These are phyloP conservation scores for Mrakia blollopis DNA, from an alignment of 768 basidiomycete species.

Conservation along the genomic window DNA sequence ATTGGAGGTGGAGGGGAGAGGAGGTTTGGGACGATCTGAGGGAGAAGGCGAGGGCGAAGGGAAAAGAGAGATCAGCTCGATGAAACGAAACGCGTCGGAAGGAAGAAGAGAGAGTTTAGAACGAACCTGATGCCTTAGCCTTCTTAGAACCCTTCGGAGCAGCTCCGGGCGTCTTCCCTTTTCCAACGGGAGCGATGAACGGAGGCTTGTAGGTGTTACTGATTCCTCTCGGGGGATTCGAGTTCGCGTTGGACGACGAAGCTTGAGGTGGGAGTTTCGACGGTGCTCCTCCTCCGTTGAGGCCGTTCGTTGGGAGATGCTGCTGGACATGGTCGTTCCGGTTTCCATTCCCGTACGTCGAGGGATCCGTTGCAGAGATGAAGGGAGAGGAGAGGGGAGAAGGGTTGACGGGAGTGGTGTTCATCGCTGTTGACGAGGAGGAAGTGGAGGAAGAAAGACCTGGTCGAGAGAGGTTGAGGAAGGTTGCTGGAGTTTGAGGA, in stretches of 20 bases:
- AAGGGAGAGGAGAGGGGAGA: slow-evolving; percentile 3
- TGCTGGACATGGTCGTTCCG: neutral
- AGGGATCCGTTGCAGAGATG: slow-evolving; percentile 7
- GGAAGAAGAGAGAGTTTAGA: neutral
- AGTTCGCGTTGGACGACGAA: neutral
- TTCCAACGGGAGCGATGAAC: neutral
- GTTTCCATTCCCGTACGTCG: neutral
- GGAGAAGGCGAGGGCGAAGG: slow-evolving; percentile 37
- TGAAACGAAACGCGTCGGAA: neutral
- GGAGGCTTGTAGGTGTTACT: slow-evolving; percentile 12
- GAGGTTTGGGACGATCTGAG: neutral
- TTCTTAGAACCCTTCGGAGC: neutral
- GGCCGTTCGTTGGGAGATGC: neutral
- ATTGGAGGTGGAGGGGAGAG: slow-evolving; percentile 33
- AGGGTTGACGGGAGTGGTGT: slow-evolving; percentile 1
- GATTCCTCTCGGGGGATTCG: neutral
- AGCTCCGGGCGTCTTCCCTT: slow-evolving; percentile 9
- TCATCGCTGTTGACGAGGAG: neutral
- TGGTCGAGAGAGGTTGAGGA: slow-evolving; percentile 22
- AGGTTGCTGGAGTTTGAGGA: slow-evolving; percentile 32
- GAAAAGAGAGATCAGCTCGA: slow-evolving; percentile 50
- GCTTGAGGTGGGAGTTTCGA: neutral
- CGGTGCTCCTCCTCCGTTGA: neutral
- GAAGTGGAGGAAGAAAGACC: neutral
- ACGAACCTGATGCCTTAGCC: neutral